Evolutionary conservation across 805 yeast species (phyloP).

Genomic region (Suhomyces xylopsoci): DNA sequence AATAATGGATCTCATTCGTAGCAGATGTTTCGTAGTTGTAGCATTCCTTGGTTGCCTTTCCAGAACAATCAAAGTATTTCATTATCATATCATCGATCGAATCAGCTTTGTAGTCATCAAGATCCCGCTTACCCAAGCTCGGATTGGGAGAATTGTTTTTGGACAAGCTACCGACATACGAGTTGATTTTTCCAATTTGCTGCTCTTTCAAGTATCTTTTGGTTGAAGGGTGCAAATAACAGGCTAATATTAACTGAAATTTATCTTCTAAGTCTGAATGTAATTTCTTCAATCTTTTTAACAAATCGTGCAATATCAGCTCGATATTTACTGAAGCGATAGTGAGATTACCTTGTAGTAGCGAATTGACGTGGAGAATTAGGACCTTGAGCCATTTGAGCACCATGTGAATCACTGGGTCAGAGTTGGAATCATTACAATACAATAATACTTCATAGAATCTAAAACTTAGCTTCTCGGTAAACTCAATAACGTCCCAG

Average conservation of each 20-base stretch:
- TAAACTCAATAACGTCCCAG: constrained; percentile 14
- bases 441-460: constrained; percentile 13
- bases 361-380: constrained; percentile 14
- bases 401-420: constrained; percentile 17
- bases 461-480: constrained; percentile 7
- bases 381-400: constrained; percentile 22
- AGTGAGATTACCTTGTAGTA: not conserved
- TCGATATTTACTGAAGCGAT: constrained; percentile 4
- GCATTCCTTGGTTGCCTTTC: constrained; percentile 24
- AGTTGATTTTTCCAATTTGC: not conserved
- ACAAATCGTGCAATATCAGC: constrained; percentile 4
- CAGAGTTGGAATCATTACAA: constrained; percentile 1
- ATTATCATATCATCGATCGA: constrained; percentile 21
- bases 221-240: constrained; percentile 24
- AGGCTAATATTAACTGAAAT: constrained; percentile 13
- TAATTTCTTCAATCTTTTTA: constrained; percentile 7
- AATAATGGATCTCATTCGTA: constrained; percentile 12
- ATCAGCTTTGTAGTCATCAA: not conserved
- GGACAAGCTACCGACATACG: not conserved
- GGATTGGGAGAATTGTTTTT: not conserved
- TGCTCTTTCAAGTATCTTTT: constrained; percentile 17
- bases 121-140: not conserved
- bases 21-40: constrained; percentile 23
- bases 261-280: constrained; percentile 14
- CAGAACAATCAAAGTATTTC: constrained; percentile 25